Base-by-base conservation (phyloP, 1,284 basidiomycete species). In the Apiotrichum siamense region DNA sequence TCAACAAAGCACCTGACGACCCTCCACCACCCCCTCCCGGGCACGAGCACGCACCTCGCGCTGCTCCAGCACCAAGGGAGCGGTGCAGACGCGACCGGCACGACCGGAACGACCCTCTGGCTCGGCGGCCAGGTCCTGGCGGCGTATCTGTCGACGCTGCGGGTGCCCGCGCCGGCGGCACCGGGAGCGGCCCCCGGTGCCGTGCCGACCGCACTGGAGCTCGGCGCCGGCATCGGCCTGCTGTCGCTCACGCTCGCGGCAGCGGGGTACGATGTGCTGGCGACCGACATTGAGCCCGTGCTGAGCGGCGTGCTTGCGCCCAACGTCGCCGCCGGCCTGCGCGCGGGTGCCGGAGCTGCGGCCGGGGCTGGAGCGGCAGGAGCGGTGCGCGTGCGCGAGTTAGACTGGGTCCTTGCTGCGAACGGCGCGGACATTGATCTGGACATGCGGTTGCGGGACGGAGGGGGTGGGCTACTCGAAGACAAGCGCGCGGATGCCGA, bases 81-180 rank as follows among this genome's bases (percentile, higher is more conserved):
- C 49, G 3, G 23, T 3, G 36, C 7, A 4, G 36, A 20, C 7
- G 7, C 36, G 24, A 23, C 18, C 15, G 64, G 70, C 10, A 81
- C 84, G 36, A 90, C 87, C 57, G 90, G 89, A 18, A 88, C 87
- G n/a, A 83, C 87, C 2, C 80, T 93, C 49, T 93, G 90, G 90
- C 82, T 90, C 49, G 83, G 83, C 36, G 85, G 81, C 0, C 88
- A 91, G 70, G 80, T 84, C 60, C 78, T 90, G 32, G 78, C 85
- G 9, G 67, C 78, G 42, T 87, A 82, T 65, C 77, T 70, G 77
- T 18, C 66, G 73, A 32, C 58, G 25, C 27, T 63, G 25, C 44
- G 56, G 37, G 33, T 50, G 29, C 38, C 46, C 7, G 24, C 21
- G 41, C 11, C 17, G 21, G 18, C 23, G 13, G 21, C 24, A n/a